Percentiles rank a stretch among this genome's conserved stretches.
phyloP scores from a whole-genome alignment of 164 flowering plant genomes.

The Nelumbo lutea region DNA sequence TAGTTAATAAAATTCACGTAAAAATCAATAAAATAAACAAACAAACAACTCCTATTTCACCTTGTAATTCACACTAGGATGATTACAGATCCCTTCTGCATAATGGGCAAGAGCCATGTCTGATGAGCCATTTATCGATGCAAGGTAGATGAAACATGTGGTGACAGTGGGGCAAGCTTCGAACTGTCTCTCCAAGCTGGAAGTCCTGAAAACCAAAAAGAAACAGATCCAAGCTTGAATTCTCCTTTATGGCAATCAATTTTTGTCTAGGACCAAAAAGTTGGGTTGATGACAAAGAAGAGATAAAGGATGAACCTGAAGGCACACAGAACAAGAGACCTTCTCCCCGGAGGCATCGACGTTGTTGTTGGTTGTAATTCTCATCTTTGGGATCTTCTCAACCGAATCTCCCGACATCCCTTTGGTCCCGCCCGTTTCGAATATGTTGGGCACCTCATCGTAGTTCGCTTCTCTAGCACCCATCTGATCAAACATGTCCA shows the following conservation, averaged over 20 bases:
- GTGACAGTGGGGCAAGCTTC: constrained; percentile 76
- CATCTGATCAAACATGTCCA: constrained; percentile 46
- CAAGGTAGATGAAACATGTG: constrained; percentile 90
- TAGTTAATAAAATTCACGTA: constrained; percentile 1
- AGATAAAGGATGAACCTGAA: constrained; percentile 46
- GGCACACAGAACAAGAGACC: constrained; percentile 85
- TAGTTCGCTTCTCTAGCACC: constrained; percentile 63
- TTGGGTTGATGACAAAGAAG: neutral
- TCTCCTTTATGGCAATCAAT: neutral
- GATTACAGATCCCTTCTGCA: constrained; percentile 79
- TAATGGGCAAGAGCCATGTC: constrained; percentile 85
- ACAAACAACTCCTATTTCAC: constrained; percentile 8
- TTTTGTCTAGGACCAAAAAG: neutral
- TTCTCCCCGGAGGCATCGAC: constrained; percentile 73
- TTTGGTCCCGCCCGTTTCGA: constrained; percentile 61
- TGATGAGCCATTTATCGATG: constrained; percentile 84
- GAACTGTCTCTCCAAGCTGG: constrained; percentile 67
- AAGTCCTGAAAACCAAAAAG: constrained; percentile 47
- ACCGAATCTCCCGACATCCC: constrained; percentile 68
- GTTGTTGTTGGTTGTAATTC: constrained; percentile 45
- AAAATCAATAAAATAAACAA: neutral
- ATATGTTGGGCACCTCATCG: constrained; percentile 63
- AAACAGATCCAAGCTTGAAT: neutral
- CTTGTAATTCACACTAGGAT: constrained; percentile 15
- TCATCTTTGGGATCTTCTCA: constrained; percentile 70